These are phyloP conservation scores for Mrakia gelida DNA, from an alignment of 768 basidiomycete species.

Conservation along the genomic window DNA sequence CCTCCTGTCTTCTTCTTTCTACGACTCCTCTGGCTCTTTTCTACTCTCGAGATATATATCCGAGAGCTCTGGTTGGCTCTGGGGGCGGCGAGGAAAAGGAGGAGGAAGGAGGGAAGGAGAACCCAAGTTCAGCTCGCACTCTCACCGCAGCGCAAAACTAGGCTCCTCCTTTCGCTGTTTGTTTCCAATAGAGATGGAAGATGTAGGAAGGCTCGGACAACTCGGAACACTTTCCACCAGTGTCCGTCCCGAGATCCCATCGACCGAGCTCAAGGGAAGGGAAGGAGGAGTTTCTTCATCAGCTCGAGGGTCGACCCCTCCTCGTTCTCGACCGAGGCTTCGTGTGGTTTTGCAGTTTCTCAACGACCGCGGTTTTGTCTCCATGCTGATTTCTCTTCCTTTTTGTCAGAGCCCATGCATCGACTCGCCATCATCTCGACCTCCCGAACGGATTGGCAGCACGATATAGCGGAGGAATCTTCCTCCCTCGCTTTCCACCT, in stretches of 20 bases:
- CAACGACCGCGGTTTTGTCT: constrained; percentile 12
- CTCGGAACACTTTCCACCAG: not conserved
- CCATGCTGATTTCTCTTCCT: not conserved
- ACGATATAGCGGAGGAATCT: constrained; percentile 61
- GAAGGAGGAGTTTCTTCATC: too few relatives aligned
- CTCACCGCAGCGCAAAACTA: not conserved
- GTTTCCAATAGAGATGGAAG: not conserved
- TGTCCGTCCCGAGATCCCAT: not conserved
- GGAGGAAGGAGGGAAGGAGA: not conserved
- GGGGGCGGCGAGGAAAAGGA: not conserved
- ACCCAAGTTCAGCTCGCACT: not conserved
- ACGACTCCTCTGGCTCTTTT: not conserved
- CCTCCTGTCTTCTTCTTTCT: too few relatives aligned
- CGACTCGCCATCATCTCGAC: constrained; percentile 79
- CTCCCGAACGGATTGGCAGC: constrained; percentile 81
- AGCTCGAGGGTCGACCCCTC: not conserved
- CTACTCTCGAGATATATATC: not conserved
- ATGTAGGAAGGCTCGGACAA: not conserved
- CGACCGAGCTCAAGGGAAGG: too few relatives aligned
- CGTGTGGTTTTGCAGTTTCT: not conserved
- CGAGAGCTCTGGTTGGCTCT: not conserved
- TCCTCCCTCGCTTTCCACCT: constrained; percentile 64
- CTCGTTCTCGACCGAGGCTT: not conserved
- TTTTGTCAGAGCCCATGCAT: constrained; percentile 26
- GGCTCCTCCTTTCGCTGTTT: not conserved